Percentiles rank a stretch among this genome's conserved stretches.
These are phyloP conservation scores for Vitellaria paradoxa DNA, from an alignment of 179 eudicot genomes.

Conservation along the genomic window DNA sequence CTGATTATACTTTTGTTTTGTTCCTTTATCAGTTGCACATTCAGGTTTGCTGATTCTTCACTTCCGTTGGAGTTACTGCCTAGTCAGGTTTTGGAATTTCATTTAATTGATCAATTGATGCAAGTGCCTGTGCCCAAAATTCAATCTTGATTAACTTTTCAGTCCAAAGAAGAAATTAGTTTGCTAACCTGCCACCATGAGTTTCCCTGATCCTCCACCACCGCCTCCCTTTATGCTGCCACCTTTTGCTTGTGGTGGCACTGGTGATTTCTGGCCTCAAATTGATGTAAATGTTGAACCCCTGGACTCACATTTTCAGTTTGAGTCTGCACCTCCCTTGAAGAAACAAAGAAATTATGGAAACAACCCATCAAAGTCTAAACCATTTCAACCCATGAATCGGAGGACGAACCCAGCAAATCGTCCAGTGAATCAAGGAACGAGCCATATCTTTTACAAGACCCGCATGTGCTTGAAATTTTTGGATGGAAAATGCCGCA, in stretches of 20 bases:
- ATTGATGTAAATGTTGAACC: constrained; percentile 27
- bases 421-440: constrained; percentile 47
- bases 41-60: background rate
- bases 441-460: constrained; percentile 68
- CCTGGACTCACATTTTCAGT: constrained; percentile 22
- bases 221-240: constrained; percentile 23
- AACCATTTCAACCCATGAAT: constrained; percentile 24
- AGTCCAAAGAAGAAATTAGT: background rate
- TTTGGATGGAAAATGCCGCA: constrained; percentile 59
- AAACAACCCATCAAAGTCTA: constrained; percentile 28
- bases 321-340: constrained; percentile 39
- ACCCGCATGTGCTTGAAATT: constrained; percentile 76
- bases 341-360: constrained; percentile 43
- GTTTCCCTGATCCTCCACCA: constrained; percentile 38
- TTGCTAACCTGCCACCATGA: constrained; percentile 21
- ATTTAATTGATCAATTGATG: constrained; percentile 3
- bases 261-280: constrained; percentile 48
- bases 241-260: constrained; percentile 33
- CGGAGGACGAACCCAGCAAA: constrained; percentile 27
- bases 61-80: background rate
- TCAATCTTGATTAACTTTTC: background rate
- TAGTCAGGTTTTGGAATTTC: background rate
- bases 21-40: background rate
- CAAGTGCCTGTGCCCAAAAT: background rate
- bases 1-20: background rate